A percentile compares a stretch with the other conserved stretches of the same genome.
These are phyloP conservation scores for Phyllosticta paracitricarpa DNA, from an alignment of 2,329 filamentous ascomycete genomes.

Conservation along the genomic window DNA sequence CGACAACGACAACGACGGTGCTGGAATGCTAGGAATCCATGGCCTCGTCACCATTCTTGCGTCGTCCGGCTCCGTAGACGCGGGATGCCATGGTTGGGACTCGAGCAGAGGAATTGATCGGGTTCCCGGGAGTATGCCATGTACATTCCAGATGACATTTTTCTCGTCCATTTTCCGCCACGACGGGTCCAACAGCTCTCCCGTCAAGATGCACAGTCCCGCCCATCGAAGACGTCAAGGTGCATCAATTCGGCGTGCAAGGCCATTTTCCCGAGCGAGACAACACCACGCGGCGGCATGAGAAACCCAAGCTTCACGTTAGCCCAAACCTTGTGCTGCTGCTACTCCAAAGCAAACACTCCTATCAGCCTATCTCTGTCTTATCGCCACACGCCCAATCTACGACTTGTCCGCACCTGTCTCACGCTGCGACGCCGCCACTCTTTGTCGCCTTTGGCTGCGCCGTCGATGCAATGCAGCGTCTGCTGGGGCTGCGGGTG, in stretches of 20 bases:
- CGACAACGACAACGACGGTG: not conserved
- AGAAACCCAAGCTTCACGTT: not conserved
- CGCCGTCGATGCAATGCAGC: not conserved
- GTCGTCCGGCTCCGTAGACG: not conserved
- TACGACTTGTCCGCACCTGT: not conserved
- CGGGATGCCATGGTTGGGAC: not conserved
- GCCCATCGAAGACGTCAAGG: not conserved
- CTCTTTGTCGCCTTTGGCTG: not conserved
- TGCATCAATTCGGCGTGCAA: not conserved
- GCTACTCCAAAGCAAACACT: not conserved
- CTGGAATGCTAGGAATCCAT: not conserved
- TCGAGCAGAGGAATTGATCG: not conserved
- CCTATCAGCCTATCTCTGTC: not conserved
- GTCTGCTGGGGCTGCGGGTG: not conserved
- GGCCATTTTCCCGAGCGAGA: not conserved
- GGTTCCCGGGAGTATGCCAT: not conserved
- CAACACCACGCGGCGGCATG: not conserved
- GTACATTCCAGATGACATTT: not conserved
- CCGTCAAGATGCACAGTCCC: not conserved
- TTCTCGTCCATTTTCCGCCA: not conserved
- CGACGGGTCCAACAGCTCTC: not conserved
- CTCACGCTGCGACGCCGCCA: not conserved
- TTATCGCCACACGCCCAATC: not conserved
- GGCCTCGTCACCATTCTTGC: not conserved
- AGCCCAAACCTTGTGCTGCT: not conserved